Percentiles rank a stretch among this genome's conserved stretches.
These are phyloP conservation scores for Penicillium odoratum DNA, from an alignment of 495 filamentous ascomycete species.

Conservation along the genomic window DNA sequence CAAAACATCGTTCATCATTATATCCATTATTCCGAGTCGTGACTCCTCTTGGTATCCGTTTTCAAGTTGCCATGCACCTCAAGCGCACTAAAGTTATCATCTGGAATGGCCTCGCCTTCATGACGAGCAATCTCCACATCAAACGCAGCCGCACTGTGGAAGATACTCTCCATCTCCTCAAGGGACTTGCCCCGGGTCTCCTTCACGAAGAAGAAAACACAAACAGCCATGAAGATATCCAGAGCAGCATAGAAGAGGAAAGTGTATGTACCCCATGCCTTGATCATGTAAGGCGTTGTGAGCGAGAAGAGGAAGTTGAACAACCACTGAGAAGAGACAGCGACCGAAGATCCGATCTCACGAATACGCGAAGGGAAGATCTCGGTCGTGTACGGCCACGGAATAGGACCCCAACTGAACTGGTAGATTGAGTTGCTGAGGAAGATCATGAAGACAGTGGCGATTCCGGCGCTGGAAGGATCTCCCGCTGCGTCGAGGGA, in stretches of 20 bases:
- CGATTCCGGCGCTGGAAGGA: constrained; percentile 43
- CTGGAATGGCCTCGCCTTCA: constrained; percentile 11
- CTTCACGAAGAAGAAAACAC: constrained; percentile 61
- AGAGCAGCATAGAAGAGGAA: constrained; percentile 42
- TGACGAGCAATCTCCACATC: constrained; percentile 24
- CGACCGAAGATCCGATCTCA: constrained; percentile 42
- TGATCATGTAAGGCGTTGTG: constrained; percentile 50
- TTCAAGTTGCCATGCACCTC: constrained; percentile 15
- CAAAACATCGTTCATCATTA: not conserved
- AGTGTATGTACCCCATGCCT: constrained; percentile 48
- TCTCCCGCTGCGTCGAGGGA: constrained; percentile 26
- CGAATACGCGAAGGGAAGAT: constrained; percentile 52
- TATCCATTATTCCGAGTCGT: constrained; percentile 6
- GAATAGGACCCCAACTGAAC: constrained; percentile 53
- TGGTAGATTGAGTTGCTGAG: constrained; percentile 47
- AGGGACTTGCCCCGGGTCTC: constrained; percentile 58
- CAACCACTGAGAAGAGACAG: constrained; percentile 50
- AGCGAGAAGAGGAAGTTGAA: constrained; percentile 53
- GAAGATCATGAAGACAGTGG: constrained; percentile 51
- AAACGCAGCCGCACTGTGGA: constrained; percentile 29
- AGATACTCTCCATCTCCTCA: constrained; percentile 46
- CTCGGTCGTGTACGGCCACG: constrained; percentile 51
- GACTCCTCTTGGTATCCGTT: constrained; percentile 8
- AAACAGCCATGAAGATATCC: constrained; percentile 43
- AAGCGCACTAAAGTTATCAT: constrained; percentile 14